Percentiles rank a stretch among this genome's conserved stretches.
These are phyloP conservation scores for Pelargonium nanum DNA, from an alignment of 345 rosid genomes.

Conservation along the genomic window DNA sequence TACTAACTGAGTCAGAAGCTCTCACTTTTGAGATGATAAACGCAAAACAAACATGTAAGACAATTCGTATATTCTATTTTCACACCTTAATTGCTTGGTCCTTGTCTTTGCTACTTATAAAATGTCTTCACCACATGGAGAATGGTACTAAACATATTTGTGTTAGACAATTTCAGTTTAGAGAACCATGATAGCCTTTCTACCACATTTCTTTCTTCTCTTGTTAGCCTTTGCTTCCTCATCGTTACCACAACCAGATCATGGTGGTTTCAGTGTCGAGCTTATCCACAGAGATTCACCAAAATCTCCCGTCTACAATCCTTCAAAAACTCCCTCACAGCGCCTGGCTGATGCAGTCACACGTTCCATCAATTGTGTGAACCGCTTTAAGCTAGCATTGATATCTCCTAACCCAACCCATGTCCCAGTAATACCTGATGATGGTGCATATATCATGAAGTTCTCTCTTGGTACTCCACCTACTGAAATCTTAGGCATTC, in stretches of 20 bases:
- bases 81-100: too few species aligned
- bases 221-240: background rate
- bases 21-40: too few species aligned
- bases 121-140: too few species aligned
- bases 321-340: conserved; percentile 8
- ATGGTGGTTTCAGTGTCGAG: conserved; percentile 15
- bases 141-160: too few species aligned
- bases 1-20: too few species aligned
- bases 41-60: too few species aligned
- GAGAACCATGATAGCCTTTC: conserved; percentile 1
- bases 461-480: conserved; percentile 21
- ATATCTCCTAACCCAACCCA: background rate
- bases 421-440: background rate
- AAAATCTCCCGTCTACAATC: conserved; percentile 16
- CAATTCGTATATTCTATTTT: too few species aligned
- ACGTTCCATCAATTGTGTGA: conserved; percentile 1
- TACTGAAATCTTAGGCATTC: conserved; percentile 7
- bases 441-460: conserved; percentile 22
- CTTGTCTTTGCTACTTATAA: too few species aligned
- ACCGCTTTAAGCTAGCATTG: background rate
- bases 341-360: conserved; percentile 9
- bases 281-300: conserved; percentile 27
- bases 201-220: background rate
- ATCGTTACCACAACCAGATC: conserved; percentile 2
- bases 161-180: too few species aligned